phyloP scores from a whole-genome alignment of 2,329 filamentous ascomycete genomes.

The Diaporthe sp. region DNA sequence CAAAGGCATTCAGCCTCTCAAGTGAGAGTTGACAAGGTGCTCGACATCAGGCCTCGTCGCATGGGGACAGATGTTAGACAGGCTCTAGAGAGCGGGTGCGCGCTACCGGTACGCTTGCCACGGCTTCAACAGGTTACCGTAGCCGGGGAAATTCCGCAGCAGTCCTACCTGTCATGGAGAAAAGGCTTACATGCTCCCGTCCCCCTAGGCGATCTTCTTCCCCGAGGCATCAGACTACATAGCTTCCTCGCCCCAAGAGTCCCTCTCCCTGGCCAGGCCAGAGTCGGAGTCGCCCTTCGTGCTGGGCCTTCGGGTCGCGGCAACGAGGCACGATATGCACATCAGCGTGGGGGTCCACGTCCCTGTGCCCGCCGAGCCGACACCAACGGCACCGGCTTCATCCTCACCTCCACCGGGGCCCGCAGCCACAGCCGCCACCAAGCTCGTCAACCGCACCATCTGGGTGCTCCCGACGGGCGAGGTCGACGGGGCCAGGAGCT shows the following conservation, averaged over 20 bases:
- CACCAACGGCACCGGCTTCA: slow-evolving; percentile 43
- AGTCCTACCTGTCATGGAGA: background rate
- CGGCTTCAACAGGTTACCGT: background rate
- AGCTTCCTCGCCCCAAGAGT: slow-evolving; percentile 75
- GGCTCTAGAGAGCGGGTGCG: too few relatives aligned
- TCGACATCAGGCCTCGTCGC: background rate
- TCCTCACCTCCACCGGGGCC: background rate
- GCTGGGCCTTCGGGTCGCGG: slow-evolving; percentile 78
- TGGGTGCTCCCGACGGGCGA: slow-evolving; percentile 63
- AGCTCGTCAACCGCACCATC: slow-evolving; percentile 67
- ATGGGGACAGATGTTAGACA: too few relatives aligned
- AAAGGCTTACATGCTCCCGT: slow-evolving; percentile 1
- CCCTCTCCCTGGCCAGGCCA: slow-evolving; percentile 78
- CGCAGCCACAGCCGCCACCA: slow-evolving; percentile 44
- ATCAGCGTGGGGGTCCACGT: slow-evolving; percentile 94
- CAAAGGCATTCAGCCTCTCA: background rate
- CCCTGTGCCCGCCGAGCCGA: slow-evolving; percentile 62
- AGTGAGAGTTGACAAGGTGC: background rate
- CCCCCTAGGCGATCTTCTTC: slow-evolving; percentile 75
- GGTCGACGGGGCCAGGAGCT: slow-evolving; percentile 62
- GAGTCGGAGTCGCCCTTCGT: slow-evolving; percentile 80
- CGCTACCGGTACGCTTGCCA: too few relatives aligned
- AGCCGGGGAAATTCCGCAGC: background rate
- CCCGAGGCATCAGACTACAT: slow-evolving; percentile 96
- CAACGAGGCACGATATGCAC: slow-evolving; percentile 73